These are phyloP conservation scores for Fraxinus dipetala DNA, from an alignment of 305 asterid species.

Conservation along the genomic window DNA sequence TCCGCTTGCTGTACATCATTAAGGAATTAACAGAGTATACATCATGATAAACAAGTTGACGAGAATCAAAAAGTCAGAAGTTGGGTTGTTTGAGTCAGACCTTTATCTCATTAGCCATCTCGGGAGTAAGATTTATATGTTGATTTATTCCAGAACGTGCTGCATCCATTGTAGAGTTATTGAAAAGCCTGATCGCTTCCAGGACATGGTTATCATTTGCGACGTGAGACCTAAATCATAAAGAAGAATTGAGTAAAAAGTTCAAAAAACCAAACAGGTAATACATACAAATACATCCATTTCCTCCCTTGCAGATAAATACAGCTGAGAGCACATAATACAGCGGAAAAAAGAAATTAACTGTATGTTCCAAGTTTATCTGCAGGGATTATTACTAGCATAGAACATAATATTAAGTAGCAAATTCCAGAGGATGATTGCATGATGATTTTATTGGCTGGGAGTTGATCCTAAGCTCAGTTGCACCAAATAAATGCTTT, in stretches of 20 bases:
- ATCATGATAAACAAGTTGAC: slow-evolving; percentile 3
- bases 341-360: not conserved
- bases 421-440: not conserved
- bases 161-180: slow-evolving; percentile 89
- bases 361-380: not conserved
- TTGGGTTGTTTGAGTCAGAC: slow-evolving; percentile 27
- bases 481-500: not conserved
- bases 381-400: not conserved
- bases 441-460: not conserved
- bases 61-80: not conserved
- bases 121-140: slow-evolving; percentile 80
- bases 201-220: slow-evolving; percentile 75
- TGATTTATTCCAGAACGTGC: slow-evolving; percentile 85
- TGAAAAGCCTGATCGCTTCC: slow-evolving; percentile 87
- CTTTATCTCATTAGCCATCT: slow-evolving; percentile 84
- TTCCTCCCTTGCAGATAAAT: not conserved
- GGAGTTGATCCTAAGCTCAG: not conserved
- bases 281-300: not conserved
- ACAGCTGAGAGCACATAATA: not conserved
- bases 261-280: not conserved
- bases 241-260: slow-evolving; percentile 13
- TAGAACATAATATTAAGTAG: not conserved
- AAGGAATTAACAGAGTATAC: slow-evolving; percentile 17
- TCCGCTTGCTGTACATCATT: slow-evolving; percentile 71
- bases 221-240: slow-evolving; percentile 51